A percentile compares a stretch with the other conserved stretches of the same genome.
Evolutionary conservation across 2,329 filamentous ascomycete species (phyloP).

Genomic region (Ascochyta koolunga): DNA sequence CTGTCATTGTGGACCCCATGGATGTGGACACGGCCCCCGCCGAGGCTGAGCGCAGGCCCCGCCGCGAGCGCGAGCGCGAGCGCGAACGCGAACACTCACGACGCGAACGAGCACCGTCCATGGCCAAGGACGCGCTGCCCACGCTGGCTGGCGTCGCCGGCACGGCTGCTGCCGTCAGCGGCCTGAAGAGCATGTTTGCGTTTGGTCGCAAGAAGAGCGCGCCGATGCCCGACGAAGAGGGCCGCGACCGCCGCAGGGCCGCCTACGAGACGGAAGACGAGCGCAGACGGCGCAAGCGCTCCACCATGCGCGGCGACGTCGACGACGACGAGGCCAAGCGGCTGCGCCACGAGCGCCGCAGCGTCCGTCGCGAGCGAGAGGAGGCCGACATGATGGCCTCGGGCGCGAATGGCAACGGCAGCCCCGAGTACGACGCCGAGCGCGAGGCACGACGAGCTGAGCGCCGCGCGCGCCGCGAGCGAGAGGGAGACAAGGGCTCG

Average conservation of each 20-base stretch:
- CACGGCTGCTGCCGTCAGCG: constrained; percentile 53
- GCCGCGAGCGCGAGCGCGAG: constrained; percentile 45
- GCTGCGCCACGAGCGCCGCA: constrained; percentile 45
- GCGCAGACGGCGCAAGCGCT: constrained; percentile 46
- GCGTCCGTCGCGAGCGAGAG: constrained; percentile 40
- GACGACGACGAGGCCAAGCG: constrained; percentile 48
- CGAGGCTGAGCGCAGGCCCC: constrained; percentile 45
- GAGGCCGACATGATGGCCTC: constrained; percentile 33
- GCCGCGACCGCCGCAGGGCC: constrained; percentile 40
- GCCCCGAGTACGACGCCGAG: constrained; percentile 41
- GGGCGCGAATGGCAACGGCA: constrained; percentile 36
- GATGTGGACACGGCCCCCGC: constrained; percentile 55
- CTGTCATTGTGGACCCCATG: constrained; percentile 49
- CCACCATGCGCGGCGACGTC: constrained; percentile 39
- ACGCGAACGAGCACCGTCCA: constrained; percentile 65
- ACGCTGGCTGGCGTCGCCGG: constrained; percentile 38
- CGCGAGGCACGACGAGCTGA: constrained; percentile 48
- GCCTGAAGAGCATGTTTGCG: constrained; percentile 62
- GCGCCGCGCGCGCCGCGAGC: constrained; percentile 36
- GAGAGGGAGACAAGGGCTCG: constrained; percentile 45
- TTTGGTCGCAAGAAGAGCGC: constrained; percentile 45
- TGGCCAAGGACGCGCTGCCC: constrained; percentile 60
- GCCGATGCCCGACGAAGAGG: constrained; percentile 33
- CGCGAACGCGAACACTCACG: constrained; percentile 38
- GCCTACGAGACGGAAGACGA: constrained; percentile 47